Percentiles rank a stretch among this genome's conserved stretches.
Evolutionary conservation across 2,329 filamentous ascomycete genomes (phyloP).

Genomic region (Apiospora pterosperma): DNA sequence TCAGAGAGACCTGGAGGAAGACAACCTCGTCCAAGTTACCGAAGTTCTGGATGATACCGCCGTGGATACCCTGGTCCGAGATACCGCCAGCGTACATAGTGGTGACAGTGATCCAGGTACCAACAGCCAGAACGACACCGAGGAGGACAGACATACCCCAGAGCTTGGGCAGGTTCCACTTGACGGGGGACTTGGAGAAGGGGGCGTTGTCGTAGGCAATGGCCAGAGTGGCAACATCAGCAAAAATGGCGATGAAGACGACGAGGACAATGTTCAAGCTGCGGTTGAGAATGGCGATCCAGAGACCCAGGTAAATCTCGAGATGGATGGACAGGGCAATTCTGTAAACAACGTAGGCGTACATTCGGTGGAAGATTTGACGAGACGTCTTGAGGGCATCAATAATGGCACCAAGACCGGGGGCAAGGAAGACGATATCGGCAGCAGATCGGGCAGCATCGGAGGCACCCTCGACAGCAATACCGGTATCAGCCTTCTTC

Average conservation of each 20-base stretch:
- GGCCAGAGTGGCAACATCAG: conserved; percentile 85
- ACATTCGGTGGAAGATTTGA: conserved; percentile 96
- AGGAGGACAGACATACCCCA: conserved; percentile 90
- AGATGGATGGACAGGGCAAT: conserved; percentile 89
- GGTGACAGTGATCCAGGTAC: conserved; percentile 85
- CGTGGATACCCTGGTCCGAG: conserved; percentile 42
- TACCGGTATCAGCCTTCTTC: conserved; percentile 95
- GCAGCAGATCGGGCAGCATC: conserved; percentile 88
- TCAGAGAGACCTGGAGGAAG: conserved; percentile 86
- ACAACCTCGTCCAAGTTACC: conserved; percentile 78
- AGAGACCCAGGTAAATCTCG: conserved; percentile 87
- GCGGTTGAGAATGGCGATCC: conserved; percentile 84
- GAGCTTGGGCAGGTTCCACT: conserved; percentile 92
- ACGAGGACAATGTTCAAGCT: conserved; percentile 83
- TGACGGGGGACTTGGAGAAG: conserved; percentile 80
- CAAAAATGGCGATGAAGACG: conserved; percentile 93
- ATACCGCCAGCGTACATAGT: conserved; percentile 65
- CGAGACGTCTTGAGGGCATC: conserved; percentile 89
- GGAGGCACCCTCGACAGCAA: conserved; percentile 88
- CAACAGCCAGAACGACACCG: conserved; percentile 74
- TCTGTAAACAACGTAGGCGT: conserved; percentile 93
- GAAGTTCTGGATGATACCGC: conserved; percentile 87
- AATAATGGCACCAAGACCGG: conserved; percentile 88
- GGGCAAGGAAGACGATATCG: conserved; percentile 91
- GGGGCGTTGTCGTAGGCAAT: conserved; percentile 94